A percentile compares a stretch with the other conserved stretches of the same genome.
Conservation (phyloP, 2,329 filamentous ascomycete species). For the Curvularia hawaiiensis region DNA sequence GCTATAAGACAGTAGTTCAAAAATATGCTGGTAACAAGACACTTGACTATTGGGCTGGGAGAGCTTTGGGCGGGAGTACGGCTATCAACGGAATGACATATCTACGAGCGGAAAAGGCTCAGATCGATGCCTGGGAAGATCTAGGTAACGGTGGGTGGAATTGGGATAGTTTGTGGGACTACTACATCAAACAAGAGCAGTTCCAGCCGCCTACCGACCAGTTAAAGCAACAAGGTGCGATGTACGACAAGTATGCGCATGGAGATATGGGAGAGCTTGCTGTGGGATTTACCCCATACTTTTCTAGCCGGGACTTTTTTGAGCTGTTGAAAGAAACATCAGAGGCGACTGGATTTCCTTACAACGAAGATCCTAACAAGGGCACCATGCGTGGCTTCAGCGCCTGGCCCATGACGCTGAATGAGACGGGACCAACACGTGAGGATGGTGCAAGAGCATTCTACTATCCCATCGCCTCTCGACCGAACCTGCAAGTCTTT, state of each 20-base stretch:
- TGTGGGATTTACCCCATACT: constrained; percentile 37
- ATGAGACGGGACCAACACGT: constrained; percentile 46
- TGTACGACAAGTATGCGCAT: constrained; percentile 29
- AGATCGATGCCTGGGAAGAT: constrained; percentile 43
- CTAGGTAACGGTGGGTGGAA: constrained; percentile 44
- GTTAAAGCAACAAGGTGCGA: constrained; percentile 29
- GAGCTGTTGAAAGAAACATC: constrained; percentile 47
- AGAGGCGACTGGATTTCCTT: constrained; percentile 42
- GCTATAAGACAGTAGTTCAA: constrained; percentile 48
- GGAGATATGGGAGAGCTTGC: constrained; percentile 31
- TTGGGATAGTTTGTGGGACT: constrained; percentile 37
- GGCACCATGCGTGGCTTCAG: constrained; percentile 53
- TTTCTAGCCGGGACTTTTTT: constrained; percentile 31
- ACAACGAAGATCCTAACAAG: constrained; percentile 51
- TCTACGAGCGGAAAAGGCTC: constrained; percentile 39
- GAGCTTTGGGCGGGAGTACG: constrained; percentile 51
- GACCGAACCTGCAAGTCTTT: constrained; percentile 52
- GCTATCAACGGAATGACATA: constrained; percentile 52
- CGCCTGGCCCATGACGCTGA: constrained; percentile 51
- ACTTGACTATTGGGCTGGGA: constrained; percentile 48
- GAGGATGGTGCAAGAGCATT: constrained; percentile 56
- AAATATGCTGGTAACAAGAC: constrained; percentile 39
- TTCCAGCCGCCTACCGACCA: constrained; percentile 30
- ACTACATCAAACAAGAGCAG: constrained; percentile 35
- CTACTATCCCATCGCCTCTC: constrained; percentile 50